Base-by-base conservation (phyloP, 2,329 filamentous ascomycete species). In the Sporothrix brunneoviolacea region DNA sequence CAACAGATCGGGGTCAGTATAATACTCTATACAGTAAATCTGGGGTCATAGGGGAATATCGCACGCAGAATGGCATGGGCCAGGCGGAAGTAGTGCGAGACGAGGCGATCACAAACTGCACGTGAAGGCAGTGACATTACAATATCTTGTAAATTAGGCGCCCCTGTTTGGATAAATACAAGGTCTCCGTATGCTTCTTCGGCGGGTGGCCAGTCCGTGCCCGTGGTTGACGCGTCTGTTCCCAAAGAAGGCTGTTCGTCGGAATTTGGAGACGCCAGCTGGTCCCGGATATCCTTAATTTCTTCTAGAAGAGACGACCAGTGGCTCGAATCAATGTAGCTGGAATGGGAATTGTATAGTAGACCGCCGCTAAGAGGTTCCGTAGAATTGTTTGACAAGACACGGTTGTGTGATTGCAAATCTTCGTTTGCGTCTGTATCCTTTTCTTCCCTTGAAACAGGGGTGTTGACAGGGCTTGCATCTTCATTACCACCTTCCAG, bases 291-390 rank as follows among this genome's bases (percentile, higher is more conserved):
- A 3, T 62, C 62, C 12, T 60, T 62, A 37, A 67, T 68, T 5
- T 66, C 63, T 3, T 67, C 61, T 2, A 68, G 37, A 7, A 68
- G 65, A 0, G 65, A 66, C 3, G 60, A 53, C 65, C 65, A 68
- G 46, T 68, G 65, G 8, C 52, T 64, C 0, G 60, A 51, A 33
- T 68, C 65, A 4, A 65, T 57, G 28, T 66, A 66, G 24, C 54
- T 60, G n/a, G 58, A 51, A 47, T 58, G 58, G 6, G 8, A 16
- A 15, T 12, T 32, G 27, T 40, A n/a, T 8, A 44, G 16, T 54
- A 54, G 30, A 43, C 53, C 38, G 12, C 27, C n/a, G 4, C 16
- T 40, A 2, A 47, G 37, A 4, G 32, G 21, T 8, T 46, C 38
- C n/a, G n/a, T n/a, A n/a, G n/a, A n/a, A n/a, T n/a, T n/a, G n/a